Evolutionary conservation across 2,329 filamentous ascomycete species (phyloP).

Genomic region (Triangularia setosa): DNA sequence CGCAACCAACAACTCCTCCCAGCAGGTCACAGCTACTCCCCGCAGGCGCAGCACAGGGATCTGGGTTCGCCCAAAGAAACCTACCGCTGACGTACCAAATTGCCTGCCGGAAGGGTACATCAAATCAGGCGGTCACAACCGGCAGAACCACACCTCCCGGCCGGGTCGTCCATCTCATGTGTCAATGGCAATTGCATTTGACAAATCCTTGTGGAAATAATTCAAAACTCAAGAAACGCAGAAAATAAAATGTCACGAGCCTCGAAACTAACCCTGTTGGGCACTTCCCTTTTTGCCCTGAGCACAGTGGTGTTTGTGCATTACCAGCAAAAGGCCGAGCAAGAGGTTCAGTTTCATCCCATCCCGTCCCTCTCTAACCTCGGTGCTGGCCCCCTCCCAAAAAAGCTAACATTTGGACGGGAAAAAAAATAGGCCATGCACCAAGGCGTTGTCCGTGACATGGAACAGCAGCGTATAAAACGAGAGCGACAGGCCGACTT

Average conservation of each 20-base stretch:
- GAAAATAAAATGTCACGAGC: slow-evolving; percentile 73
- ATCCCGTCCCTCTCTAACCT: slow-evolving; percentile 3
- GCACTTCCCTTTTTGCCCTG: slow-evolving; percentile 71
- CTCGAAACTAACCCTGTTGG: slow-evolving; percentile 78
- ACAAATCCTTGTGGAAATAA: slow-evolving; percentile 1
- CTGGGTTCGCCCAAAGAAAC: not conserved
- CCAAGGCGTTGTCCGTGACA: slow-evolving; percentile 85
- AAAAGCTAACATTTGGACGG: too few relatives aligned
- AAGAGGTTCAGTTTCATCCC: slow-evolving; percentile 53
- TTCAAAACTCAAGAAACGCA: not conserved
- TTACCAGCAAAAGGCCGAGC: slow-evolving; percentile 79
- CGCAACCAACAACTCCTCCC: not conserved
- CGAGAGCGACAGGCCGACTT: slow-evolving; percentile 90
- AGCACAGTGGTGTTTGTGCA: slow-evolving; percentile 83
- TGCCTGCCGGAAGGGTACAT: slow-evolving; percentile 3
- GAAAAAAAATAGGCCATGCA: slow-evolving; percentile 91
- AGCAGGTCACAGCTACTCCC: not conserved
- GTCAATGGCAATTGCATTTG: not conserved
- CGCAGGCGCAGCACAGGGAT: not conserved
- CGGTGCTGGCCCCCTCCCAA: not conserved
- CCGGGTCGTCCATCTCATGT: not conserved
- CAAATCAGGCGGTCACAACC: slow-evolving; percentile 2
- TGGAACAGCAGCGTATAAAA: slow-evolving; percentile 90
- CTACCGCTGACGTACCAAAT: not conserved
- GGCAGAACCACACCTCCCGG: not conserved